A percentile compares a stretch with the other conserved stretches of the same genome.
Evolutionary conservation across 495 filamentous ascomycete genomes (phyloP).

Genomic region (Gamarada debralockiae): DNA sequence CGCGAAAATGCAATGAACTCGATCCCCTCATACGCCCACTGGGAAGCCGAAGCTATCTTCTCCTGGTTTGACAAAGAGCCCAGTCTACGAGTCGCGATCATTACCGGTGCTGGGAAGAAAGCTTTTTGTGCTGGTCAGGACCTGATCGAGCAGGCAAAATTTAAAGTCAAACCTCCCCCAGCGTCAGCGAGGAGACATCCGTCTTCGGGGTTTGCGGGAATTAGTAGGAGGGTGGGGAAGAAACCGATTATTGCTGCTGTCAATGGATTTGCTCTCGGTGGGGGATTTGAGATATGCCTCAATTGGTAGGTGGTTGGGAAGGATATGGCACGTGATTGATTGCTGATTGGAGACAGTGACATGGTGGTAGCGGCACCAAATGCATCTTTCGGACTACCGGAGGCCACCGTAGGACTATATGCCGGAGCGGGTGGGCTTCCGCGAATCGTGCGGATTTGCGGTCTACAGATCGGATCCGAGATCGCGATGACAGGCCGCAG

Average conservation of each 20-base stretch:
- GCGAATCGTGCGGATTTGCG: slow-evolving; percentile 63
- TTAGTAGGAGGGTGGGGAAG: slow-evolving; percentile 47
- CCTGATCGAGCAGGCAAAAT: slow-evolving; percentile 38
- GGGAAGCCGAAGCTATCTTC: slow-evolving; percentile 47
- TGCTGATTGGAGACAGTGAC: slow-evolving; percentile 42
- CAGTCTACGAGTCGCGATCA: slow-evolving; percentile 48
- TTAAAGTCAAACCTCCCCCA: slow-evolving; percentile 2
- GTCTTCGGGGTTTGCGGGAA: slow-evolving; percentile 39
- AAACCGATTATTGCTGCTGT: slow-evolving; percentile 79
- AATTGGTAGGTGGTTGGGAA: slow-evolving; percentile 40
- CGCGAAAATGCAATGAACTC: slow-evolving; percentile 57
- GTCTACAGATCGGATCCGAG: slow-evolving; percentile 67
- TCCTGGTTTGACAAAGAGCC: slow-evolving; percentile 58
- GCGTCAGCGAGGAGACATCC: slow-evolving; percentile 12
- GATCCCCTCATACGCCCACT: slow-evolving; percentile 26
- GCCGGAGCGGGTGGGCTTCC: slow-evolving; percentile 73
- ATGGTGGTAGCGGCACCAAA: slow-evolving; percentile 59
- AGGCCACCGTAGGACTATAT: slow-evolving; percentile 67
- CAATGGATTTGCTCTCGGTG: slow-evolving; percentile 71
- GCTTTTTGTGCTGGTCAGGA: slow-evolving; percentile 60
- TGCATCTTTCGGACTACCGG: slow-evolving; percentile 66
- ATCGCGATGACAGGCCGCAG: slow-evolving; percentile 67
- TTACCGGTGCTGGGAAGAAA: slow-evolving; percentile 49
- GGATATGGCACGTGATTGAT: not conserved
- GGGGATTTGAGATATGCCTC: slow-evolving; percentile 71